Evolutionary conservation across 495 filamentous ascomycete species (phyloP).

Genomic region (Hypoxylon trugodes): DNA sequence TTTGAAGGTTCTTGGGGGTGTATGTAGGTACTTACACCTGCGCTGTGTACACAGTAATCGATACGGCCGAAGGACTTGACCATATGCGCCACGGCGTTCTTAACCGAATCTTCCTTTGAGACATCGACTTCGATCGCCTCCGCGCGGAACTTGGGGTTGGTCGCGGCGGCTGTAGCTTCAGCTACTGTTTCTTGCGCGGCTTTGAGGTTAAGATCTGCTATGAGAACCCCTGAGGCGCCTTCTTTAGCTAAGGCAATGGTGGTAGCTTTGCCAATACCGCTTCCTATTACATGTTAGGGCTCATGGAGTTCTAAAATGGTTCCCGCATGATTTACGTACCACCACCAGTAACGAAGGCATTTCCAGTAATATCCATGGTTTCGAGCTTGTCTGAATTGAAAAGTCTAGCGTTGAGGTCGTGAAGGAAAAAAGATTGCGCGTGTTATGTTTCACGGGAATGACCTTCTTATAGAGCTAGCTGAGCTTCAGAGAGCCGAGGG

Average conservation of each 20-base stretch:
- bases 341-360: slow-evolving; percentile 25
- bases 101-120: slow-evolving; percentile 39
- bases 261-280: slow-evolving; percentile 49
- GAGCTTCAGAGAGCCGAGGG: too few species aligned
- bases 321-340: slow-evolving; percentile 3
- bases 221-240: slow-evolving; percentile 45
- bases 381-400: neutral
- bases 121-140: slow-evolving; percentile 47
- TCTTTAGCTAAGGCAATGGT: slow-evolving; percentile 45
- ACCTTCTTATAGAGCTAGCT: neutral
- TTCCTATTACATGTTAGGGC: slow-evolving; percentile 4
- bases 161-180: slow-evolving; percentile 40
- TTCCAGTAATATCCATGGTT: slow-evolving; percentile 26
- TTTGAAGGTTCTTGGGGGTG: too few species aligned
- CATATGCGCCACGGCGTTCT: slow-evolving; percentile 40
- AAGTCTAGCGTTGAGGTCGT: neutral
- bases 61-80: slow-evolving; percentile 46
- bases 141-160: slow-evolving; percentile 39
- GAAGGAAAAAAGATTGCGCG: neutral
- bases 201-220: slow-evolving; percentile 50
- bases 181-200: slow-evolving; percentile 35
- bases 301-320: too few species aligned
- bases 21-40: slow-evolving; percentile 42
- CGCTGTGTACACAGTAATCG: slow-evolving; percentile 50
- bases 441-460: neutral